Evolutionary conservation across 1,284 basidiomycete species (phyloP).

Genomic region (Ganoderma multipileum): DNA sequence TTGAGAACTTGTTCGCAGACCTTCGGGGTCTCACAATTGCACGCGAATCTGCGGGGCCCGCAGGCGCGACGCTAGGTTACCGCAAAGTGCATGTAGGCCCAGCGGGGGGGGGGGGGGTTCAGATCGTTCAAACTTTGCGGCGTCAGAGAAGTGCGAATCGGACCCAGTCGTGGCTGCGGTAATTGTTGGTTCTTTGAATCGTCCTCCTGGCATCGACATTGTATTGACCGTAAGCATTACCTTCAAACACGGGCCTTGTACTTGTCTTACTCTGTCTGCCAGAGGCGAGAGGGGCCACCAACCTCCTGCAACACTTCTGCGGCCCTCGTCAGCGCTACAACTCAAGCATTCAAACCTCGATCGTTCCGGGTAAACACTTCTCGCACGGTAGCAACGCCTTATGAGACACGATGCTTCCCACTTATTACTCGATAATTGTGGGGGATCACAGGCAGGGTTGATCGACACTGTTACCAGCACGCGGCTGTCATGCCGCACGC

Average conservation of each 20-base stretch:
- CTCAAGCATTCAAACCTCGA: neutral
- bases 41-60: constrained; percentile 8
- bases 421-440: neutral
- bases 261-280: neutral
- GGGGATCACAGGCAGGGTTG: neutral
- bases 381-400: neutral
- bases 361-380: neutral
- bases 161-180: neutral
- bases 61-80: constrained; percentile 17
- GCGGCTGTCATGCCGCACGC: neutral
- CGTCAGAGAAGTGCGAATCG: neutral
- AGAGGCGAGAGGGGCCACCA: no score
- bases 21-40: neutral
- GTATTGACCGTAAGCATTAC: neutral
- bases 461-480: neutral
- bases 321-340: neutral
- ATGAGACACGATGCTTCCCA: neutral
- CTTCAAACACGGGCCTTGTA: neutral
- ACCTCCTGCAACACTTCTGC: no score
- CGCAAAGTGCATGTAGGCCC: constrained; percentile 29
- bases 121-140: neutral
- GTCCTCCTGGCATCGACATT: neutral
- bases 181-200: neutral
- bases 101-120: constrained; percentile 11
- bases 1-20: neutral